These are phyloP conservation scores for Stropharia rugosoannulata DNA, from an alignment of 768 basidiomycete genomes.

Conservation along the genomic window DNA sequence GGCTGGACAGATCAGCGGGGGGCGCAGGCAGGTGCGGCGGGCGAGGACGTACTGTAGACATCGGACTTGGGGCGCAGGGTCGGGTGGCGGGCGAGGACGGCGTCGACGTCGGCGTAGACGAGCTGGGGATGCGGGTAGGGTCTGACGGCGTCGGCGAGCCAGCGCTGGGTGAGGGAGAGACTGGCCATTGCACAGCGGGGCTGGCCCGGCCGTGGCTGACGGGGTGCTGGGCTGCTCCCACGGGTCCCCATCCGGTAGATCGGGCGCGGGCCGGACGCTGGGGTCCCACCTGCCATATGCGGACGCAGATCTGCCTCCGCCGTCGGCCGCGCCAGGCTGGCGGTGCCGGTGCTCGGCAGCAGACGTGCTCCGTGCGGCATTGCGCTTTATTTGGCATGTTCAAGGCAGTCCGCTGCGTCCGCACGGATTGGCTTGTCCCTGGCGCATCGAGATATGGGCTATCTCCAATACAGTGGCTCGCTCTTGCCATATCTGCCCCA, in stretches of 20 bases:
- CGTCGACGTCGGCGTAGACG: constrained; percentile 64
- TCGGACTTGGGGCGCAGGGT: constrained; percentile 78
- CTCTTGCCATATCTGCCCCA: constrained; percentile 44
- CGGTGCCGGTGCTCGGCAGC: constrained; percentile 4
- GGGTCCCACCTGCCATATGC: constrained; percentile 14
- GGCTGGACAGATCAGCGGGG: constrained; percentile 42
- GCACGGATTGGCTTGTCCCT: constrained; percentile 14
- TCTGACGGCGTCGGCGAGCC: constrained; percentile 66
- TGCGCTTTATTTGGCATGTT: constrained; percentile 30
- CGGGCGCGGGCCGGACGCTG: not conserved
- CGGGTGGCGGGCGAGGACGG: constrained; percentile 49
- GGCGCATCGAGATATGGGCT: constrained; percentile 21
- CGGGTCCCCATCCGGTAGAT: constrained; percentile 14
- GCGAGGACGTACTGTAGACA: constrained; percentile 59
- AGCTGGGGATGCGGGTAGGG: constrained; percentile 55
- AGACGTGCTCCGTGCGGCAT: constrained; percentile 8
- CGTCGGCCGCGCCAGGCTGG: constrained; percentile 14
- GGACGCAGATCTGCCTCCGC: constrained; percentile 7
- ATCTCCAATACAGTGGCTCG: constrained; percentile 50
- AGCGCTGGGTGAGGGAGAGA: constrained; percentile 48
- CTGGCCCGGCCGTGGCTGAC: constrained; percentile 12
- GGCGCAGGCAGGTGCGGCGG: not conserved
- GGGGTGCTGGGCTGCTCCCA: constrained; percentile 11
- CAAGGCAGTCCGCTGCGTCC: constrained; percentile 23
- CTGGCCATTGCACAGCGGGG: not conserved